Evolutionary conservation across 306 rosid genomes (phyloP).

Genomic region (Erythrophleum fordii): DNA sequence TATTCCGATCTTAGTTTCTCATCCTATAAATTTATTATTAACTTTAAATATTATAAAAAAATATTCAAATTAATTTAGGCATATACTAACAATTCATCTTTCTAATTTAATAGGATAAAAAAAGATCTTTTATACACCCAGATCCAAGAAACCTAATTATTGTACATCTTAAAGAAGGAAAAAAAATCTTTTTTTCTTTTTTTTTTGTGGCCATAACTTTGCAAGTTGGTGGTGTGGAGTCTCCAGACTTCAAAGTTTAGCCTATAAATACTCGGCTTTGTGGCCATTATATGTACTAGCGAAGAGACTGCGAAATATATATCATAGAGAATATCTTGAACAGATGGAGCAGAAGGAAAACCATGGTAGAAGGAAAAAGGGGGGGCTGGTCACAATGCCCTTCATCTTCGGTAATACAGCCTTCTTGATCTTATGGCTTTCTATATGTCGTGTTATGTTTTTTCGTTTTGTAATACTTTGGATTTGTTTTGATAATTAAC

Average conservation of each 20-base stretch:
- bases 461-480: no score
- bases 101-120: background rate
- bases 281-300: constrained; percentile 27
- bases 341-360: constrained; percentile 50
- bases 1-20: no score
- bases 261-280: constrained; percentile 52
- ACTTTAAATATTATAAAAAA: background rate
- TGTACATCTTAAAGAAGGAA: background rate
- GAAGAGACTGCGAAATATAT: background rate
- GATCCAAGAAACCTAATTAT: constrained; percentile 6
- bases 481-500: background rate
- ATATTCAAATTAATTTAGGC: background rate
- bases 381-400: constrained; percentile 92
- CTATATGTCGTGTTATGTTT: background rate
- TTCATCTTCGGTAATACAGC: constrained; percentile 79
- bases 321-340: background rate
- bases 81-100: background rate
- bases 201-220: constrained; percentile 28
- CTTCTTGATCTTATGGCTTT: background rate
- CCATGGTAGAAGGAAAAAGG: constrained; percentile 55
- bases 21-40: background rate
- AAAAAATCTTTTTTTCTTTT: background rate
- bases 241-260: background rate
- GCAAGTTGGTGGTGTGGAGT: constrained; percentile 30
- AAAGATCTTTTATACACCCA: background rate